These are phyloP conservation scores for Fusarium denticulatum DNA, from an alignment of 2,329 filamentous ascomycete species.

Conservation along the genomic window DNA sequence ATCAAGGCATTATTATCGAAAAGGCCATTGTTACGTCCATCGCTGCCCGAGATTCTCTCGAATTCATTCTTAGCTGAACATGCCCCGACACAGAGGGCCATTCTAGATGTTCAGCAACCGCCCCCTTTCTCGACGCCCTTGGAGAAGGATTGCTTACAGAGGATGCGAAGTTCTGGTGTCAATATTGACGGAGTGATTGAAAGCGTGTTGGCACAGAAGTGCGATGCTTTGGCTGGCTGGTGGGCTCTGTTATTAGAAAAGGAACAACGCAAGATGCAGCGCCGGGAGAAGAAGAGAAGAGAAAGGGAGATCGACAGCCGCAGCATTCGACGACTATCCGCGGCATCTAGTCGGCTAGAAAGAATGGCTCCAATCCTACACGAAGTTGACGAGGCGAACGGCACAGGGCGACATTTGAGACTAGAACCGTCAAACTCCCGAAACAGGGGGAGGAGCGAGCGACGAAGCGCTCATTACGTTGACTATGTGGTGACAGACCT, in stretches of 20 bases:
- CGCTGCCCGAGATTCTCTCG: conserved; percentile 83
- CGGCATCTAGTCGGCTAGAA: conserved; percentile 87
- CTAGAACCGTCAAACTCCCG: conserved; percentile 62
- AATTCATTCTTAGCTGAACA: conserved; percentile 90
- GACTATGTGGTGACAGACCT: conserved; percentile 78
- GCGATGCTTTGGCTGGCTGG: conserved; percentile 92
- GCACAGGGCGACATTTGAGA: conserved; percentile 57
- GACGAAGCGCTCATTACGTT: conserved; percentile 73
- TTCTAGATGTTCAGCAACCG: conserved; percentile 82
- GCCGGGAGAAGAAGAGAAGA: conserved; percentile 83
- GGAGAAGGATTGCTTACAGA: conserved; percentile 89
- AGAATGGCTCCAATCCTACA: conserved; percentile 79
- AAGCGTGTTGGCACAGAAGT: conserved; percentile 88
- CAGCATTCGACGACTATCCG: conserved; percentile 83
- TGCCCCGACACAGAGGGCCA: conserved; percentile 87
- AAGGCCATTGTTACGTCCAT: conserved; percentile 83
- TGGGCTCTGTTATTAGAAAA: conserved; percentile 96
- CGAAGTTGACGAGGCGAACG: conserved; percentile 82
- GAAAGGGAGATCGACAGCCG: conserved; percentile 86
- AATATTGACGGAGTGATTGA: conserved; percentile 95
- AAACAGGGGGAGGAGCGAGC: conserved; percentile 79
- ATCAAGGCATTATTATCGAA: conserved; percentile 88
- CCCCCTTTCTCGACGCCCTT: conserved; percentile 85
- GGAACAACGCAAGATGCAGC: conserved; percentile 84
- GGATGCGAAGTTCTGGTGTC: conserved; percentile 93